A percentile compares a stretch with the other conserved stretches of the same genome.
Conservation (phyloP, 2,329 filamentous ascomycete species). For the Fusarium sp. region DNA sequence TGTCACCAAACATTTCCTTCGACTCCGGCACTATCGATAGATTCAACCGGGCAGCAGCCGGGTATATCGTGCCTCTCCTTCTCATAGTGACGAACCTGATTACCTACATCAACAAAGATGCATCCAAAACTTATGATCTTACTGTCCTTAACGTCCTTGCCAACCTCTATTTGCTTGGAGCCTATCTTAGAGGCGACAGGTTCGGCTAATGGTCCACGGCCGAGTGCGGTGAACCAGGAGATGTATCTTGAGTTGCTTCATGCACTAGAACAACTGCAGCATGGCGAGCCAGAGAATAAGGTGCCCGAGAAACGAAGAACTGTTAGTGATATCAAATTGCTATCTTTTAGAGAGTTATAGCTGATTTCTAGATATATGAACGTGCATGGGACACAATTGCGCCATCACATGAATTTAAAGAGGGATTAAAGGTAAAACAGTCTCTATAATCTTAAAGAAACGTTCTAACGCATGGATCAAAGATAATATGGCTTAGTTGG, state of each 20-base stretch:
- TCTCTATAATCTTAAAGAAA: fast-evolving
- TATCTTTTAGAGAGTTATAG: fast-evolving
- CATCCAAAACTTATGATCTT: background rate
- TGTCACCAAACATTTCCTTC: background rate
- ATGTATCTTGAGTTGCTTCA: background rate
- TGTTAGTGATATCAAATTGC: background rate
- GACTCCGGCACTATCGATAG: background rate
- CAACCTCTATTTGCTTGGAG: background rate
- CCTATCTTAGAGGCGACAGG: background rate
- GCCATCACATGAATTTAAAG: background rate
- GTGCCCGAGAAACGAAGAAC: background rate
- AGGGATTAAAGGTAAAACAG: background rate
- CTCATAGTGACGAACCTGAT: background rate
- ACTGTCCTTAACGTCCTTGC: background rate
- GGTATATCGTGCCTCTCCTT: background rate
- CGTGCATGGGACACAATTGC: background rate
- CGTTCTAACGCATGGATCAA: fast-evolving
- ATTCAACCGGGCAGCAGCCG: background rate
- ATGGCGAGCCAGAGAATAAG: background rate
- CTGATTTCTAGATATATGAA: background rate
- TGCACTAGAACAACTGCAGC: background rate
- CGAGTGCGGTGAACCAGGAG: background rate
- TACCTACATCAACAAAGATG: background rate
- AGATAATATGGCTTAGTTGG: background rate
- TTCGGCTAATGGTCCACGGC: background rate